These are phyloP conservation scores for Backusella circina DNA, from an alignment of 192 early-diverging fungal species.

Conservation along the genomic window DNA sequence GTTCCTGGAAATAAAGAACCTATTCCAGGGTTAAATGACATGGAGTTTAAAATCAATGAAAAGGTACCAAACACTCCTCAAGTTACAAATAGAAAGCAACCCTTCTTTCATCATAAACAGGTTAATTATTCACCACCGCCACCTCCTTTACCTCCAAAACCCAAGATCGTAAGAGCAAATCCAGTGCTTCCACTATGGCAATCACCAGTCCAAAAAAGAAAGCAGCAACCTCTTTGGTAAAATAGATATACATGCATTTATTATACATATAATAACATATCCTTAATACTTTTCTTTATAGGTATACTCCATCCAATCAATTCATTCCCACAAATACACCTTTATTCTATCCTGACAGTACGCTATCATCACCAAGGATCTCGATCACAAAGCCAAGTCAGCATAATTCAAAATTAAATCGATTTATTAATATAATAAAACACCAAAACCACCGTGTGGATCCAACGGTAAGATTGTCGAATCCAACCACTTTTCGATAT, in stretches of 20 bases:
- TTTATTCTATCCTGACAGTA: neutral
- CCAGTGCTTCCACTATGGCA: neutral
- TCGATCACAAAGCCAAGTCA: neutral
- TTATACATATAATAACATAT: too few relatives aligned
- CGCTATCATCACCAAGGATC: neutral
- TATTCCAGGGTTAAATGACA: constrained; percentile 20
- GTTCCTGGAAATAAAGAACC: constrained; percentile 17
- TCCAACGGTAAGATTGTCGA: neutral
- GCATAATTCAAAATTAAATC: constrained; percentile 6
- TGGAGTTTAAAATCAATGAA: constrained; percentile 19
- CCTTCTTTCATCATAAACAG: neutral
- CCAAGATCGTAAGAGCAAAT: neutral
- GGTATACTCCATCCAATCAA: constrained; percentile 1
- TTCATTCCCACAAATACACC: constrained; percentile 19
- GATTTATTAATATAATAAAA: constrained; percentile 5
- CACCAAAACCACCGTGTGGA: neutral
- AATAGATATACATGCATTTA: neutral
- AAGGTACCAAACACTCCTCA: neutral
- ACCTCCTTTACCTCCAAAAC: constrained; percentile 22
- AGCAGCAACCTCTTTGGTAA: neutral
- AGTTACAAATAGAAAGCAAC: neutral
- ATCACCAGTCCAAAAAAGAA: neutral
- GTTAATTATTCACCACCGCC: neutral
- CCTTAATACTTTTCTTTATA: neutral
- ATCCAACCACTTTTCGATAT: neutral